A percentile compares a stretch with the other conserved stretches of the same genome.
Evolutionary conservation across 1,139 yeast species (phyloP).

Genomic region (Candida sojae): DNA sequence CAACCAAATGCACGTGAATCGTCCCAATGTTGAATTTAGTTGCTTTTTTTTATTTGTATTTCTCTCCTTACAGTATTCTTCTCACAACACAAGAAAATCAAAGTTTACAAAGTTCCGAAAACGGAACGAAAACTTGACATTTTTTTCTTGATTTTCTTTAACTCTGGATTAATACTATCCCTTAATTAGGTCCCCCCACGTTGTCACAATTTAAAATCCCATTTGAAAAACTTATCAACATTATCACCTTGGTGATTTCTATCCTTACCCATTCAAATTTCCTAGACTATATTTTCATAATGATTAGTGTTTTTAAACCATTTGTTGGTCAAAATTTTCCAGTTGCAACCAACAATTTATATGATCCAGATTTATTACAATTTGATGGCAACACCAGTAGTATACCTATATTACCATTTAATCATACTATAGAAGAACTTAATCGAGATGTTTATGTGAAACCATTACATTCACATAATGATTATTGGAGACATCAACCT

Average conservation of each 20-base stretch:
- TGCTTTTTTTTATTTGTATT: neutral
- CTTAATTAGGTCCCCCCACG: neutral
- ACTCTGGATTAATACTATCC: neutral
- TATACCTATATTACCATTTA: conserved; percentile 15
- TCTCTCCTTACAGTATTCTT: no score
- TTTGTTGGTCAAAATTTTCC: conserved; percentile 1
- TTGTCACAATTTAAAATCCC: neutral
- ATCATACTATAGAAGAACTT: conserved; percentile 30
- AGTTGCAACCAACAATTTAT: neutral
- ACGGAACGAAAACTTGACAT: no score
- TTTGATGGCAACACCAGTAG: conserved; percentile 10
- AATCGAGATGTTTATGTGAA: conserved; percentile 52
- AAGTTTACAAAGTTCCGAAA: no score
- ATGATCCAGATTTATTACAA: conserved; percentile 7
- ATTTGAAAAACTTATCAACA: no score
- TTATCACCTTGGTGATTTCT: neutral
- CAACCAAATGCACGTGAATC: neutral
- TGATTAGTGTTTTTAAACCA: conserved; percentile 17
- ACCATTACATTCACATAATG: conserved; percentile 73
- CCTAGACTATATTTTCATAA: neutral
- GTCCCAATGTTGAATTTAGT: neutral
- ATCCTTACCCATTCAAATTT: neutral
- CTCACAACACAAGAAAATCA: no score
- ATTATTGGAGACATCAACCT: conserved; percentile 69
- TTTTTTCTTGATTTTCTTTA: neutral